Evolutionary conservation across 2,329 filamentous ascomycete species (phyloP), one percentile per base, ranked within the genome.

Genomic region (Ustilaginoidea virens): DNA sequence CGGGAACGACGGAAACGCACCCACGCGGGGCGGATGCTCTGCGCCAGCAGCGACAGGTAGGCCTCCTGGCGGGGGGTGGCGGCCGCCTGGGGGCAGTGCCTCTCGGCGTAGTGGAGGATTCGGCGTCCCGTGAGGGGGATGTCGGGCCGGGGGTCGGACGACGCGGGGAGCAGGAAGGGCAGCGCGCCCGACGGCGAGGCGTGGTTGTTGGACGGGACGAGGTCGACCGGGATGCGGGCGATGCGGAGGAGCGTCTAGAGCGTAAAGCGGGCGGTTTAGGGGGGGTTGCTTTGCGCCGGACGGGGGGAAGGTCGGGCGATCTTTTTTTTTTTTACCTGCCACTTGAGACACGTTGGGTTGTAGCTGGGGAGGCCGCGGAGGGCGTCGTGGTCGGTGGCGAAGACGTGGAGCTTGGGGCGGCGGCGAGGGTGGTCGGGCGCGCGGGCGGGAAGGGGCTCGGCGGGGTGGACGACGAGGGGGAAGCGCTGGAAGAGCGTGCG

Each of bases 291-390:
- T 29, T 61, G 60, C 49, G 86, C 78, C 4, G 71, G 55, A 33
- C 93, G 61, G 23, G 67, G 67, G 28, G 74, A 66, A 42, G 94
- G 81, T 43, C 72, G 80, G 36, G 96, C 66, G 52, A 83, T 90
- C 17, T 85, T 75, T 83, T n/a, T 16, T 10, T n/a, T 23, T 51
- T 71, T 40, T 44, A 87, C 83, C 80, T 96, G 90, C 85, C 85
- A 96, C 61, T 87, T 93, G 46, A 96, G 62, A 60, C 90, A 98
- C 33, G 75, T 73, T 8, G 90, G 90, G 49, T 96, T 96, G 57
- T 79, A 92, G 39, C 82, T 92, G 16, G 85, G 80, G 17, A 61
- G 56, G 4, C 73, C 74, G 22, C 47, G 47, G 32, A 52, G 50
- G 19, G 74, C 78, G 42, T 72, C 77, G n/a, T 65, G 56, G 1